Conservation (phyloP, 148 eudicot genomes). For the Tetragonia tetragonoides region DNA sequence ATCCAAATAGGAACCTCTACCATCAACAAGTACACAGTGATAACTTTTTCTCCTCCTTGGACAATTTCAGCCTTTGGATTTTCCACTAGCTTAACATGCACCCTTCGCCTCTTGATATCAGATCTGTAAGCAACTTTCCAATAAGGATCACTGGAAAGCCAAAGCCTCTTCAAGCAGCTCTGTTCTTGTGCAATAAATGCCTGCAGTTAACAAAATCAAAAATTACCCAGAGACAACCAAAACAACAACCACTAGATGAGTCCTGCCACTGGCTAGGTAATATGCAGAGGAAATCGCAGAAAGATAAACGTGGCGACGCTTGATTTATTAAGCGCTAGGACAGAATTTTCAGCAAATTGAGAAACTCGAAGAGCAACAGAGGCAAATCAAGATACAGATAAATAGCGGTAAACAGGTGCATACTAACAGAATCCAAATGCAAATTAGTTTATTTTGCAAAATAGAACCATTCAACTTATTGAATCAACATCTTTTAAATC, state of each 20-base stretch:
- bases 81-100: slow-evolving; percentile 64
- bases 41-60: slow-evolving; percentile 57
- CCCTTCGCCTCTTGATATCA: slow-evolving; percentile 53
- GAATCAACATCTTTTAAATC: background rate
- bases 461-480: background rate
- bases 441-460: slow-evolving; percentile 7
- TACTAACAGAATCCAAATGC: slow-evolving; percentile 6
- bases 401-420: background rate
- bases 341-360: background rate
- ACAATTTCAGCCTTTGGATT: slow-evolving; percentile 49
- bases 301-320: background rate
- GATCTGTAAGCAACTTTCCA: slow-evolving; percentile 75
- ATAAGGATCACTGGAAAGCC: slow-evolving; percentile 58
- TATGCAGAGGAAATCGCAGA: background rate
- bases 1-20: slow-evolving; percentile 85
- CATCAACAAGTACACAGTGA: slow-evolving; percentile 49
- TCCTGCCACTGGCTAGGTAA: too few species aligned
- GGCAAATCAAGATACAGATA: background rate
- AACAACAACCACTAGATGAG: too few species aligned
- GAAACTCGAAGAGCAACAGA: background rate
- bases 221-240: too few species aligned
- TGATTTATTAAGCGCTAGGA: background rate
- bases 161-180: slow-evolving; percentile 67
- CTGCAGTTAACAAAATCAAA: slow-evolving; percentile 39
- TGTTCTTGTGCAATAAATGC: slow-evolving; percentile 95